Conservation (phyloP, 1,284 basidiomycete species). For the Cryptococcus neoformans region DNA sequence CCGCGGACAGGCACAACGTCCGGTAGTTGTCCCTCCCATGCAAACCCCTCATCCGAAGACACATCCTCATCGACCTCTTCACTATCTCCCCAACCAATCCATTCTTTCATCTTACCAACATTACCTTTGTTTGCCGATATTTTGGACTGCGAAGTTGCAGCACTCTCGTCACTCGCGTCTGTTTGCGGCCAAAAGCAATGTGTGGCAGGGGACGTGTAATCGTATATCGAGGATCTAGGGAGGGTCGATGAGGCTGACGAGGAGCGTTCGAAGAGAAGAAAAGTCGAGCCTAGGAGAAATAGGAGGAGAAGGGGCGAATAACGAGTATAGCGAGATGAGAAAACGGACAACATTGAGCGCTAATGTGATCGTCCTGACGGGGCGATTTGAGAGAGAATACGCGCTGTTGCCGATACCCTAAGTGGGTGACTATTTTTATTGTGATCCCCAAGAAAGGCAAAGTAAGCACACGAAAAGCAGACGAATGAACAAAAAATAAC, state of each 20-base stretch:
- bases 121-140: not conserved
- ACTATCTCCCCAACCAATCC: constrained; percentile 7
- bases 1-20: constrained; percentile 16
- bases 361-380: no score
- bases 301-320: not conserved
- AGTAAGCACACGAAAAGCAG: no score
- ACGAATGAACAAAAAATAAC: no score
- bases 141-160: not conserved
- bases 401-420: no score
- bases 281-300: not conserved
- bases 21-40: constrained; percentile 13
- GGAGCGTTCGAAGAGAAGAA: constrained; percentile 1
- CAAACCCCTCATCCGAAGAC: constrained; percentile 1
- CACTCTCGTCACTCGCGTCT: not conserved
- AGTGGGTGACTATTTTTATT: no score
- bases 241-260: constrained; percentile 3
- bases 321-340: not conserved
- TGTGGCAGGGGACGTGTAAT: constrained; percentile 17
- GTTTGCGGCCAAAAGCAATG: constrained; percentile 16
- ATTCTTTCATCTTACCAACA: constrained; percentile 7
- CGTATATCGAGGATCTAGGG: constrained; percentile 8
- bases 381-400: no score
- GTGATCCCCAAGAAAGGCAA: no score
- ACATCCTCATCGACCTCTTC: constrained; percentile 1
- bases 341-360: not conserved